phyloP scores from a whole-genome alignment of 768 basidiomycete genomes.

The Rickenella mellea region DNA sequence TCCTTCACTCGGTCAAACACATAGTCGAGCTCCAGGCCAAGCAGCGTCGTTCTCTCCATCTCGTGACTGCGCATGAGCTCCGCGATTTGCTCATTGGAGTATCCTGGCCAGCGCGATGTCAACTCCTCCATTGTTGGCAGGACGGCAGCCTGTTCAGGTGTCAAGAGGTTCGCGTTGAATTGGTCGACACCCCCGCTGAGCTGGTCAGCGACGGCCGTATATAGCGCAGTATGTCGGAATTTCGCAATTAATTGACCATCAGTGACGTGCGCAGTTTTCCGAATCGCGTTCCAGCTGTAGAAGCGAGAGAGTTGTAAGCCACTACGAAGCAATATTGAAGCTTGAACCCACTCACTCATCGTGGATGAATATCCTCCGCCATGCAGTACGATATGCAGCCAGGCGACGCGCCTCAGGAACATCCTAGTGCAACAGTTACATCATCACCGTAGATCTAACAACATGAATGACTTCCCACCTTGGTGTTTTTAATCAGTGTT shows the following conservation, averaged over 20 bases:
- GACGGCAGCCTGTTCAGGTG: conserved; percentile 48
- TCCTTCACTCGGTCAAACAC: conserved; percentile 56
- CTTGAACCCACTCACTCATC: conserved; percentile 59
- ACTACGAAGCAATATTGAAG: not conserved
- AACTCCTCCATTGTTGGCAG: conserved; percentile 54
- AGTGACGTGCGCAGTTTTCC: conserved; percentile 63
- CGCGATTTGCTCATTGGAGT: conserved; percentile 56
- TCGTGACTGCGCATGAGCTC: conserved; percentile 51
- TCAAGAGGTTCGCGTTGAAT: conserved; percentile 43
- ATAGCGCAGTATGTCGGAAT: conserved; percentile 69
- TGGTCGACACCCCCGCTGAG: conserved; percentile 15
- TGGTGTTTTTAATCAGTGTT: conserved; percentile 48
- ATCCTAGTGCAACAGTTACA: conserved; percentile 28
- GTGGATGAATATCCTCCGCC: conserved; percentile 82
- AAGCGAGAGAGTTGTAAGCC: conserved; percentile 1
- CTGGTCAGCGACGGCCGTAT: conserved; percentile 47
- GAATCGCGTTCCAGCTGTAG: conserved; percentile 67
- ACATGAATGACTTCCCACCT: conserved; percentile 25
- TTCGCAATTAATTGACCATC: conserved; percentile 68
- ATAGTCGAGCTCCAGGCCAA: conserved; percentile 47
- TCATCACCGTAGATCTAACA: not conserved
- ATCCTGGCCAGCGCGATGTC: conserved; percentile 63
- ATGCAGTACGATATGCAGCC: conserved; percentile 66
- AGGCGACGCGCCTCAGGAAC: conserved; percentile 61
- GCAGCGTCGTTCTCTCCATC: conserved; percentile 49